These are phyloP conservation scores for Biancaea sappan DNA, from an alignment of 306 rosid species.

Conservation along the genomic window DNA sequence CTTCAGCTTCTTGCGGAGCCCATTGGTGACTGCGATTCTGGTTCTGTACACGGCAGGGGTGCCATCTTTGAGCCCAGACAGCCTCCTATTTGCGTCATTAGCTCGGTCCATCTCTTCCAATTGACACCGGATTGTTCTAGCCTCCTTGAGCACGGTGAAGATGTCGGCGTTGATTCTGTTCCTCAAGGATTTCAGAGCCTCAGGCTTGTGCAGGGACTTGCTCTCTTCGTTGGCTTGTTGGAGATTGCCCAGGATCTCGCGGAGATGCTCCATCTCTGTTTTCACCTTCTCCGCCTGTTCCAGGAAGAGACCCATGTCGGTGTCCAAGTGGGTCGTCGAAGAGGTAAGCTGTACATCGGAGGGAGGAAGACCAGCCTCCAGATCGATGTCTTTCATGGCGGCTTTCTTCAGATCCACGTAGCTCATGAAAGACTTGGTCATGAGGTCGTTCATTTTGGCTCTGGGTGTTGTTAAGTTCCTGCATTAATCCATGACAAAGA, in stretches of 20 bases:
- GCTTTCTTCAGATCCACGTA: conserved; percentile 87
- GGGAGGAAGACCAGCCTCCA: conserved; percentile 56
- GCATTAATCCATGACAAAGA: background rate
- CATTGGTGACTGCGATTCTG: conserved; percentile 72
- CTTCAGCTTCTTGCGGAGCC: conserved; percentile 75
- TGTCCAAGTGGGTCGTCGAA: conserved; percentile 45
- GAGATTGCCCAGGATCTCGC: conserved; percentile 55
- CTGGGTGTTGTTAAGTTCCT: conserved; percentile 1
- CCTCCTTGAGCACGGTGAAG: conserved; percentile 60
- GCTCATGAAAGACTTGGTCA: conserved; percentile 90
- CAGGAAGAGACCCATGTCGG: conserved; percentile 66
- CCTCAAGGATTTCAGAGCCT: conserved; percentile 62
- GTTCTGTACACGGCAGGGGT: conserved; percentile 71
- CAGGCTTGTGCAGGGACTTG: conserved; percentile 73
- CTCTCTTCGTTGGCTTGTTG: conserved; percentile 80
- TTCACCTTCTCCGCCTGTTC: conserved; percentile 86
- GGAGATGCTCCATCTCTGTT: conserved; percentile 55
- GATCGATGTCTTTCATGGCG: conserved; percentile 77
- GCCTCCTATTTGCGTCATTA: conserved; percentile 62
- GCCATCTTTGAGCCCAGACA: conserved; percentile 65
- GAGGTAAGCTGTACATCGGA: conserved; percentile 47
- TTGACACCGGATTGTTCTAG: conserved; percentile 51
- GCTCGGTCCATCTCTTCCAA: conserved; percentile 85
- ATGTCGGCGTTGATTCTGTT: conserved; percentile 61
- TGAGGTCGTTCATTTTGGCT: conserved; percentile 74